Conservation (phyloP, 768 basidiomycete species). For the Rhizopogon vinicolor region DNA sequence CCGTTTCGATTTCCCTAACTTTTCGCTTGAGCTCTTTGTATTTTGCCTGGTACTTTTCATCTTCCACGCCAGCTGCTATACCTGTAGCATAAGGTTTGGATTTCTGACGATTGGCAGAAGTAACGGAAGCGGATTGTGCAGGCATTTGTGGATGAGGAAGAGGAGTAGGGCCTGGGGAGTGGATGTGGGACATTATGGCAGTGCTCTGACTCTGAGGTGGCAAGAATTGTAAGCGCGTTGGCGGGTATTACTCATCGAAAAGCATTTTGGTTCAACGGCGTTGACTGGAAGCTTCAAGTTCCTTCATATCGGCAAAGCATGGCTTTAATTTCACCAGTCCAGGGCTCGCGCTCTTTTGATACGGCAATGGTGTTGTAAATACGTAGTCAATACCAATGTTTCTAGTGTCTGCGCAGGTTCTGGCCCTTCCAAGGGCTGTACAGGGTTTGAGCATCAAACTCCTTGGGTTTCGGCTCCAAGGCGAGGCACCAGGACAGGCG, state of each 20-base stretch:
- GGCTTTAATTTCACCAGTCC: not conserved
- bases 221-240: slow-evolving; percentile 28
- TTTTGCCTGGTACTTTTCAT: slow-evolving; percentile 82
- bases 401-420: too few relatives aligned
- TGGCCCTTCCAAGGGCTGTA: not conserved
- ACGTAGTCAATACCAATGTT: not conserved
- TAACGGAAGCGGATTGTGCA: slow-evolving; percentile 20
- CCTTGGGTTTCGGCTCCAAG: not conserved
- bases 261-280: slow-evolving; percentile 12
- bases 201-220: slow-evolving; percentile 22
- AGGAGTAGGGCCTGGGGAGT: slow-evolving; percentile 49
- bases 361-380: not conserved
- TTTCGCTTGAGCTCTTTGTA: slow-evolving; percentile 87
- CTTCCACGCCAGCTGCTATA: slow-evolving; percentile 76
- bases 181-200: slow-evolving; percentile 65
- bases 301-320: not conserved
- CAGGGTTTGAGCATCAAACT: not conserved
- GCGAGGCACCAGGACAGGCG: not conserved
- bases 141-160: slow-evolving; percentile 35
- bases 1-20: slow-evolving; percentile 81
- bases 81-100: slow-evolving; percentile 47
- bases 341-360: not conserved
- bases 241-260: slow-evolving; percentile 24
- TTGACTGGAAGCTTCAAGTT: slow-evolving; percentile 10
- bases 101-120: slow-evolving; percentile 41